Conservation (phyloP, 257 asterid species). For the Solanum pimpinellifolium region DNA sequence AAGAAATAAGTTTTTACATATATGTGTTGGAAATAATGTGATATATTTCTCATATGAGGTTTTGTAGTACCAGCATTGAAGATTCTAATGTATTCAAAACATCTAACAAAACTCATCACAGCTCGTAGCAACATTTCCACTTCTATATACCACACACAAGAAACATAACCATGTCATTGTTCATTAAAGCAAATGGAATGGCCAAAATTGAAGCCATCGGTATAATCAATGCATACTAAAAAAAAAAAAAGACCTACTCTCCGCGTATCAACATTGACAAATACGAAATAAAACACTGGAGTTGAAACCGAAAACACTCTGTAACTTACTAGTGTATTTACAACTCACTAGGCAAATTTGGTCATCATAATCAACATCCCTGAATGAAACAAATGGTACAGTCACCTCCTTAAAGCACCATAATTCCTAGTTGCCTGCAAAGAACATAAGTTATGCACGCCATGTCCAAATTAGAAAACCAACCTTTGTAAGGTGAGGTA, state of each 20-base stretch:
- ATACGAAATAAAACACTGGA: neutral
- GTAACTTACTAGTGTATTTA: neutral
- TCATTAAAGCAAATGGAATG: neutral
- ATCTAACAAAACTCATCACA: neutral
- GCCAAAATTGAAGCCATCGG: neutral
- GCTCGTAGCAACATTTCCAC: neutral
- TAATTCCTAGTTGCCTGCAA: constrained; percentile 1
- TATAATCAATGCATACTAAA: neutral
- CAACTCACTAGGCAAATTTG: neutral
- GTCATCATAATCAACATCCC: neutral
- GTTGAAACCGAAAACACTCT: neutral
- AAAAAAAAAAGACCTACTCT: neutral
- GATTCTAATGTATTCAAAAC: neutral
- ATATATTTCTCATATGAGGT: neutral
- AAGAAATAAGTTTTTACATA: neutral
- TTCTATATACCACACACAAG: neutral
- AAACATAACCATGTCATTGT: neutral
- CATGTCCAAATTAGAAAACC: neutral
- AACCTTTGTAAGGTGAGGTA: neutral
- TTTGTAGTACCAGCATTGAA: neutral
- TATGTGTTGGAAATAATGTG: neutral
- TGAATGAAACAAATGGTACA: neutral
- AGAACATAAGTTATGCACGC: neutral
- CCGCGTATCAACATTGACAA: neutral
- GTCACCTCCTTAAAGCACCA: neutral